Evolutionary conservation across 768 basidiomycete species (phyloP), one percentile per base, ranked within the genome.

Genomic region (Rickenella mellea): DNA sequence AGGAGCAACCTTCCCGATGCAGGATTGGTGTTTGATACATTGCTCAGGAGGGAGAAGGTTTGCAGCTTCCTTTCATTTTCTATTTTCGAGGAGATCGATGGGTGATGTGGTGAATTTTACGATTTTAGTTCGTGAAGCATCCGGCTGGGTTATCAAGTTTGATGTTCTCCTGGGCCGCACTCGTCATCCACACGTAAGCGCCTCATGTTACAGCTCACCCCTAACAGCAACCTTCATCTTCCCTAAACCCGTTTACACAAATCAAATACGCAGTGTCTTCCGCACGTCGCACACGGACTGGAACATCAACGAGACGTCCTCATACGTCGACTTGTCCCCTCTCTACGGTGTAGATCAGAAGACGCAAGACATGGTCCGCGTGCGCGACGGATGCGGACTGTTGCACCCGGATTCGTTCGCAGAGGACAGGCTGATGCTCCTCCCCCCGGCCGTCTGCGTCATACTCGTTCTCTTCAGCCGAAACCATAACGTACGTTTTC

Each of bases 401-500:
- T 64, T 91, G 5, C 62, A 69, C 48, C 81, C 80, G 2, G 88
- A 91, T 44, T 66, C 70, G 0, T 91, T 90, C 53, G 76, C 84
- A 0, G 89, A 91, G 55, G 80, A 88, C 46, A 67, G 88, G 28
- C 62, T 91, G 4, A 64, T 88, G 17, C 66, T 86, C 6, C 74
- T 90, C n/a, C 88, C 88, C 1, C 87, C 87, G 0, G 78, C 77
- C 1, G 76, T 79, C 40, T 77, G 80, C 45, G 76, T 71, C 4
- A 56, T 90, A n/a, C 69, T 91, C 17, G 72, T 90, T n/a, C 56
- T 88, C n/a, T 91, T 90, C 70, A 86, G 70, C 54, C 73, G 88
- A n/a, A 91, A 91, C 47, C 88, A 91, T 54, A 91, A 87, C 52
- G 87, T 88, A 48, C 48, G 80, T 60, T 10, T 25, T 41, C 30